phyloP scores from a whole-genome alignment of 306 rosid genomes.

The Prunus armeniaca region DNA sequence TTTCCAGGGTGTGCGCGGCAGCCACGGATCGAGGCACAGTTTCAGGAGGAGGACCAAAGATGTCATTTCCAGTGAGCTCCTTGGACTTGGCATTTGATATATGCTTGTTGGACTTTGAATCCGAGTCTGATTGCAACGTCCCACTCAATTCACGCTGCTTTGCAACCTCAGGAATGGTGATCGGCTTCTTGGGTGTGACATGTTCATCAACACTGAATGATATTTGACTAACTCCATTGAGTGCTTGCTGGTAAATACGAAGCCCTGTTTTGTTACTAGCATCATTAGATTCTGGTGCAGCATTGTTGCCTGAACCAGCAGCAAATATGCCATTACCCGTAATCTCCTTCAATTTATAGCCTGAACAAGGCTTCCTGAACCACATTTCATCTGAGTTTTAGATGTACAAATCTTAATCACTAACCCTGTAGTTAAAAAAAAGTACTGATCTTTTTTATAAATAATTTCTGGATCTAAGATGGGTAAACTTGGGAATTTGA shows the following conservation, averaged over 20 bases:
- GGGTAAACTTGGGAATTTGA: not conserved
- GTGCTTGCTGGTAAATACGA: conserved; percentile 69
- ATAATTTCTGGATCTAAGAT: conserved; percentile 1
- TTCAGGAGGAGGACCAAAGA: conserved; percentile 81
- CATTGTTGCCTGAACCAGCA: conserved; percentile 35
- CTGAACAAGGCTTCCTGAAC: conserved; percentile 72
- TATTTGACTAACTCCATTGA: conserved; percentile 74
- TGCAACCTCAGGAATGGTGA: conserved; percentile 72
- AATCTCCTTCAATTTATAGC: conserved; percentile 67
- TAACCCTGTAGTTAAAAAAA: not conserved
- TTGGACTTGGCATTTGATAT: conserved; percentile 67
- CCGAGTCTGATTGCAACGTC: conserved; percentile 53
- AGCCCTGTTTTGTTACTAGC: conserved; percentile 47
- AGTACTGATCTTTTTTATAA: not conserved
- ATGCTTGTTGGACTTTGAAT: conserved; percentile 48
- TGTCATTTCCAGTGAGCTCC: conserved; percentile 84
- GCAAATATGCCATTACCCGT: conserved; percentile 68
- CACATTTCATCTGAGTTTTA: not conserved
- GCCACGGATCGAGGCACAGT: conserved; percentile 47
- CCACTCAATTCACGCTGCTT: conserved; percentile 95
- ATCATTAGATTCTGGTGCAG: conserved; percentile 39
- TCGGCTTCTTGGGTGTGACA: conserved; percentile 60
- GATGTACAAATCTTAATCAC: not conserved
- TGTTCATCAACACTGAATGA: conserved; percentile 65
- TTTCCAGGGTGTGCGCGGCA: conserved; percentile 42